Base-by-base conservation (phyloP, 495 filamentous ascomycete species). In the Penicillium egyptiacum region DNA sequence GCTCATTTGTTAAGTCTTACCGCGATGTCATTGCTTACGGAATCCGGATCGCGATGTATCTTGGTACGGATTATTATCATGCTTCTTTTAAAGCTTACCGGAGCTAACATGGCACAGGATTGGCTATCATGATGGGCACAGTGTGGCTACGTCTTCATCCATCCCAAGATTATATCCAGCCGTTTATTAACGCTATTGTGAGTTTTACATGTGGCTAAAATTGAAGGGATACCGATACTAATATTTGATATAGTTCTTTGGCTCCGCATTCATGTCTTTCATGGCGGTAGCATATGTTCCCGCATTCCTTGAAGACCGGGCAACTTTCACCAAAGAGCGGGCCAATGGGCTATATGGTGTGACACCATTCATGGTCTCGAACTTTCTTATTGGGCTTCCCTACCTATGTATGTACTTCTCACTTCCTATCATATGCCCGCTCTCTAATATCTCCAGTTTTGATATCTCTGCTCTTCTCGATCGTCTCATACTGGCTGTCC, bases 251-350 rank as follows among this genome's bases (percentile, higher is more conserved):
- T 37, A 79, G 72, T 87, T 89, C 82, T 92, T 89, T 68, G 88
- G 90, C 16, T 84, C 80, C 0, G 90, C 89, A 0, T 94, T 94
- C 76, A 91, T 94, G 88, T 89, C 85, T 35, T 94, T 94, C 79
- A 94, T 94, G 90, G 90, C 90, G 1, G 87, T 90, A 0, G 90
- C 89, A 7, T 93, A 92, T 66, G 85, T 90, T 8, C 90, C 90
- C 0, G 80, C 87, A n/a, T 94, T 82, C 75, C 76, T 94, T 11
- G 90, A 94, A 72, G 90, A 94, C 65, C 83, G 84, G 43, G 75
- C 81, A 4, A 86, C 82, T 0, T 94, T 83, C 64, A 67, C 81
- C 72, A 92, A 92, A 71, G 90, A 94, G 60, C 82, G 87, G n/a
- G 83, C 83, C 20, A 92, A 93, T 67, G 90, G 90, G 0, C 81